Evolutionary conservation across 441 rosid genomes (phyloP), one percentile per base, ranked within the genome.

Genomic region (Erysimum cheiri): DNA sequence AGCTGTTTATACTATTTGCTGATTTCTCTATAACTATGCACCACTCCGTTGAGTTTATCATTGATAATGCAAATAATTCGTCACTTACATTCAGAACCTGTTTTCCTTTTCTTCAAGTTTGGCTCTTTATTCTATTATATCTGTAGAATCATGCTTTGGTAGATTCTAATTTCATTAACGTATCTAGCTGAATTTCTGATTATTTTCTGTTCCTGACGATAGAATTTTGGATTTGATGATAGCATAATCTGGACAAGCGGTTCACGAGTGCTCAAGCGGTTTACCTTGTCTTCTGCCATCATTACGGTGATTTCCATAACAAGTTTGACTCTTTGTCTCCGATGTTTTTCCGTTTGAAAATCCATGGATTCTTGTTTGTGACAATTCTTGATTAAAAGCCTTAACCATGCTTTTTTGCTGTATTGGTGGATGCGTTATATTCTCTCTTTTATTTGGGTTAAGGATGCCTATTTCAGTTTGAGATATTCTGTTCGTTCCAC

Each of bases 231-330:
- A 48, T 69, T 48, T 62, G 17, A 14, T 70, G 48, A 64, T 82
- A 93, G 98, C 80, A 87, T 91, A 54, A 86, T 85, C 66, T 93
- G 98, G 98, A 84, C 89, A 11, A 77, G 81, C 57, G 96, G 96
- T 59, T 83, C 97, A 3, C 85, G 92, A 32, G 91, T 93, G 44
- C 88, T 84, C 73, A 91, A 88, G 82, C 87, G 97, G 77, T 89
- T 93, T 80, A 88, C 93, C 54, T 75, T 88, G 77, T 78, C 93
- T 69, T 88, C 96, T 39, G 76, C 87, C 37, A 81, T 90, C 59
- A 71, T 87, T 78, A 89, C 41, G 97, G 98, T 90, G 80, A 13
- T 37, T 22, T 56, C 17, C 69, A 68, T 60, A 5, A 29, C 22
- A 43, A 19, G 29, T 74, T 50, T 9, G 50, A 59, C 11, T 32